Conservation (phyloP, 768 basidiomycete genomes). For the Kwoniella mangroviensis region DNA sequence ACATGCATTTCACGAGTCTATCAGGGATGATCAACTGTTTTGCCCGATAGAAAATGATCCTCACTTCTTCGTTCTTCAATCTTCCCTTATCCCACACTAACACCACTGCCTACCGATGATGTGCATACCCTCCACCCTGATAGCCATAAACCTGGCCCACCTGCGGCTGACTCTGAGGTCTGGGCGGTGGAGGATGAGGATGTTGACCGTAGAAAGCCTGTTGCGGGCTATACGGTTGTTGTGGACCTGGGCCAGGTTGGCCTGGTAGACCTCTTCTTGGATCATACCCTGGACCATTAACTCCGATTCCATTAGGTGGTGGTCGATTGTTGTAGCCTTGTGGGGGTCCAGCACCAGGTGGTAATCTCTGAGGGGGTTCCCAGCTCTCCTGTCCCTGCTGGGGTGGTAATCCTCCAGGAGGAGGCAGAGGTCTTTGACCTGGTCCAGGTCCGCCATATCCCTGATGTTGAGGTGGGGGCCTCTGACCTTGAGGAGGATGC, state of each 20-base stretch:
- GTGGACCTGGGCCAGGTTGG: neutral
- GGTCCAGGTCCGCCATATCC: constrained; percentile 7
- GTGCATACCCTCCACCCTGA: constrained; percentile 18
- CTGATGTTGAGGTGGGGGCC: constrained; percentile 6
- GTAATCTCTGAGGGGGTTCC: constrained; percentile 29
- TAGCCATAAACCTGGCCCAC: constrained; percentile 24
- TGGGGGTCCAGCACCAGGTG: constrained; percentile 29
- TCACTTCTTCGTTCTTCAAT: too few species aligned
- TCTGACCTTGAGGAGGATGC: constrained; percentile 12
- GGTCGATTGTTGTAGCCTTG: constrained; percentile 13
- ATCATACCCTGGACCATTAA: constrained; percentile 14
- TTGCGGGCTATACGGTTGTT: constrained; percentile 13
- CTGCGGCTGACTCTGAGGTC: constrained; percentile 16
- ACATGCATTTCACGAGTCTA: neutral
- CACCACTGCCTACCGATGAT: constrained; percentile 19
- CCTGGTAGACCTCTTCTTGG: constrained; percentile 14
- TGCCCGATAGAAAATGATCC: too few species aligned
- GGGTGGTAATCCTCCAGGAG: constrained; percentile 22
- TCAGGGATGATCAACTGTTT: neutral
- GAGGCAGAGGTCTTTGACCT: constrained; percentile 23
- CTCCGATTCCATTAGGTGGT: constrained; percentile 7
- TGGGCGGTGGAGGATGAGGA: constrained; percentile 17
- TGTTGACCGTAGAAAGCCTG: constrained; percentile 23
- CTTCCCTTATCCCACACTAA: neutral
- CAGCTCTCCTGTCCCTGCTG: constrained; percentile 5